A percentile compares a stretch with the other conserved stretches of the same genome.
phyloP scores from a whole-genome alignment of 345 rosid genomes.

The Luvunga scandens region DNA sequence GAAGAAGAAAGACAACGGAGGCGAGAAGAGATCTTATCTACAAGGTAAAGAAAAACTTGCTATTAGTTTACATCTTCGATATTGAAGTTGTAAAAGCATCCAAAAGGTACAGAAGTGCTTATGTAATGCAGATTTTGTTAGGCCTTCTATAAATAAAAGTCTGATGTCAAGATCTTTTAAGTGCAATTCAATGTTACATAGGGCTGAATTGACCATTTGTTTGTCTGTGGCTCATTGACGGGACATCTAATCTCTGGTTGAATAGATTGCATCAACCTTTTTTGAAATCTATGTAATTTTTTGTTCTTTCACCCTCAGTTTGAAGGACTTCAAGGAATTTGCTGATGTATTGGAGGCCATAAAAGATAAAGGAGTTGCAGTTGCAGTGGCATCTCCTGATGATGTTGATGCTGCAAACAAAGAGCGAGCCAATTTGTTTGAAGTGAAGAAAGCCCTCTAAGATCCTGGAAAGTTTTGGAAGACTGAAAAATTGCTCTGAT shows the following conservation, averaged over 20 bases:
- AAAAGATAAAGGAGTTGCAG: slow-evolving; percentile 67
- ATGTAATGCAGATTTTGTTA: neutral
- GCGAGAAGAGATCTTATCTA: slow-evolving; percentile 84
- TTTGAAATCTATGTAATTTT: neutral
- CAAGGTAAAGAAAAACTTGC: slow-evolving; percentile 53
- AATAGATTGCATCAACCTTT: neutral
- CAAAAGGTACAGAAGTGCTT: neutral
- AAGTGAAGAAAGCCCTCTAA: slow-evolving; percentile 70
- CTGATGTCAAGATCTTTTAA: too few species aligned
- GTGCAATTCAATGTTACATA: neutral
- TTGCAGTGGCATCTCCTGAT: slow-evolving; percentile 76
- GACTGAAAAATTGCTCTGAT: neutral
- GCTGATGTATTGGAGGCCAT: slow-evolving; percentile 64
- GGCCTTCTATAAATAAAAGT: too few species aligned
- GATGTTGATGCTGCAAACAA: slow-evolving; percentile 71
- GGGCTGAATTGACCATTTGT: neutral
- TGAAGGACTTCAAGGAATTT: slow-evolving; percentile 83
- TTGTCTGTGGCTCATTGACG: neutral
- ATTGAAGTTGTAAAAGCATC: neutral
- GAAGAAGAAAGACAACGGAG: slow-evolving; percentile 85
- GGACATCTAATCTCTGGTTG: neutral
- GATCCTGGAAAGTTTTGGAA: neutral
- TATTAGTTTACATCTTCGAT: neutral
- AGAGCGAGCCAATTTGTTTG: slow-evolving; percentile 55
- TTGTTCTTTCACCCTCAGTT: slow-evolving; percentile 33